These are phyloP conservation scores for Ogataea zsoltii DNA, from an alignment of 805 yeast species.

Conservation along the genomic window DNA sequence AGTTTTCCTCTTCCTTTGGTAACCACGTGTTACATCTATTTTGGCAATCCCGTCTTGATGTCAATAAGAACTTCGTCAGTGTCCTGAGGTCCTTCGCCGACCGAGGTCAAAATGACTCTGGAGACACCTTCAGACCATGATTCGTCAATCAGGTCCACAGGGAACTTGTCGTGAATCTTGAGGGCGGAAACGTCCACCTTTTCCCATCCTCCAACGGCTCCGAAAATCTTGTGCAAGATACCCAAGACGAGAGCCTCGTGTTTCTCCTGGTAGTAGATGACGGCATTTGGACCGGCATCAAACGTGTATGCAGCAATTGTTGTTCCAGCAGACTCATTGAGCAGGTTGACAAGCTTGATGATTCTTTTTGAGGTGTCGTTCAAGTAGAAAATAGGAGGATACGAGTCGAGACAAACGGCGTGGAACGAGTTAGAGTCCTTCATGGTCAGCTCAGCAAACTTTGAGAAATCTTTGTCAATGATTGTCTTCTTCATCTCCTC, in stretches of 20 bases:
- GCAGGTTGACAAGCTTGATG: conserved; percentile 72
- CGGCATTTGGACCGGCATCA: conserved; percentile 99
- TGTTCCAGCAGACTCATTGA: conserved; percentile 67
- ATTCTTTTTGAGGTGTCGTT: conserved; percentile 87
- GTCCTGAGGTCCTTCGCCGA: conserved; percentile 84
- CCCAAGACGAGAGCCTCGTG: conserved; percentile 77
- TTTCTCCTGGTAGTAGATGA: conserved; percentile 78
- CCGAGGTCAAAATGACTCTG: conserved; percentile 78
- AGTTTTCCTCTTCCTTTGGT: too few species aligned
- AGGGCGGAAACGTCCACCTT: conserved; percentile 22
- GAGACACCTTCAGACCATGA: conserved; percentile 59
- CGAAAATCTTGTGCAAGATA: conserved; percentile 61
- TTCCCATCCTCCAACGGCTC: conserved; percentile 70
- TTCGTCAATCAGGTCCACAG: conserved; percentile 30
- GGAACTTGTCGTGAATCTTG: conserved; percentile 25
- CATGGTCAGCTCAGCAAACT: conserved; percentile 91
- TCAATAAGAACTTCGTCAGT: conserved; percentile 58
- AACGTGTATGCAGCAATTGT: conserved; percentile 93
- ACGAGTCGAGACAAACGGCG: conserved; percentile 94
- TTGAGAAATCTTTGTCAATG: conserved; percentile 66
- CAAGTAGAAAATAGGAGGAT: conserved; percentile 92
- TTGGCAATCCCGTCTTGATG: conserved; percentile 61
- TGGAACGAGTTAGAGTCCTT: conserved; percentile 96
- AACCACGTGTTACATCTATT: too few species aligned
- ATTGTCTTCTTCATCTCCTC: conserved; percentile 81